These are phyloP conservation scores for Colletotrichum viniferum DNA, from an alignment of 2,329 filamentous ascomycete species.

Conservation along the genomic window DNA sequence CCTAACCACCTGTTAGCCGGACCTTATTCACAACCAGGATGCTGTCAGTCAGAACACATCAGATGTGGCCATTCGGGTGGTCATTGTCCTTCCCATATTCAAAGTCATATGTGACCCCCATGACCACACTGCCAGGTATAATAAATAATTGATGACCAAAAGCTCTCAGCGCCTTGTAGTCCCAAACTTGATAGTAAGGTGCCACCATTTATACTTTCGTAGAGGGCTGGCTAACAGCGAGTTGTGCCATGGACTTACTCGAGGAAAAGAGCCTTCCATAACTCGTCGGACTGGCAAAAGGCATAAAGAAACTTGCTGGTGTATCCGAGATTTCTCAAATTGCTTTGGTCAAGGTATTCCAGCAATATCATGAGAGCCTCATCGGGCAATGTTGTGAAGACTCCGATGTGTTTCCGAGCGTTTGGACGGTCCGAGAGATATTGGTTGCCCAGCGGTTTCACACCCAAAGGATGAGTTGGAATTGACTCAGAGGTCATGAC, in stretches of 20 bases:
- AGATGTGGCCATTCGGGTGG: not conserved
- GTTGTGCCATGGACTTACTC: conserved; percentile 67
- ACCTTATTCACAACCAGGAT: not conserved
- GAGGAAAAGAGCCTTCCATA: conserved; percentile 87
- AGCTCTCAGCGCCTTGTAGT: not conserved
- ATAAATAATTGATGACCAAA: not conserved
- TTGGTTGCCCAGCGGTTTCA: conserved; percentile 88
- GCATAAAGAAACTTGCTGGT: conserved; percentile 89
- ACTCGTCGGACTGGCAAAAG: conserved; percentile 80
- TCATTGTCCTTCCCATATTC: not conserved
- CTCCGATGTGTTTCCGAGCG: conserved; percentile 69
- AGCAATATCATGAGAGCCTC: conserved; percentile 78
- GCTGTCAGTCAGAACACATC: not conserved
- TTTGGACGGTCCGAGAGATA: conserved; percentile 69
- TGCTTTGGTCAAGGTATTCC: conserved; percentile 71
- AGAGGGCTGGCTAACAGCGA: not conserved
- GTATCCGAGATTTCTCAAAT: conserved; percentile 70
- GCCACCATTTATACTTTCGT: not conserved
- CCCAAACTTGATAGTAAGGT: not conserved
- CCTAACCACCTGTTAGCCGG: conserved; percentile 15
- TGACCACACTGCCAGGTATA: not conserved
- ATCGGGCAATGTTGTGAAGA: conserved; percentile 74
- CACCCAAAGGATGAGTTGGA: conserved; percentile 78
- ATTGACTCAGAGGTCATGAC: conserved; percentile 51
- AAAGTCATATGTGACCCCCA: not conserved